Evolutionary conservation across 202 grass and related monocot genomes (phyloP).

Genomic region (Setaria italica): DNA sequence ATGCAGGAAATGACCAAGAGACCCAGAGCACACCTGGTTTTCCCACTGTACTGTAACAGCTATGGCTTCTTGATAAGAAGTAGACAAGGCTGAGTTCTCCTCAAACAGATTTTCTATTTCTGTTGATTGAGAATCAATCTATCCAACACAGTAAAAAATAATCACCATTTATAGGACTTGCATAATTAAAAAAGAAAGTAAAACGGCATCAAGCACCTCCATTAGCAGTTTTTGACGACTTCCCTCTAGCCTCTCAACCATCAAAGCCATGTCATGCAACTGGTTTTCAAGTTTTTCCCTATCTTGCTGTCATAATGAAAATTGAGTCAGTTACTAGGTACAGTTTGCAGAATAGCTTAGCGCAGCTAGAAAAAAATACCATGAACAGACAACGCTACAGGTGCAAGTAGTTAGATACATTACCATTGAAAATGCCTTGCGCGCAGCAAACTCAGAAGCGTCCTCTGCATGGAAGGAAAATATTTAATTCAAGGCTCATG

Average conservation of each 20-base stretch:
- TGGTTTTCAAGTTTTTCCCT: constrained; percentile 92
- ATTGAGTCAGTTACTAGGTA: constrained; percentile 19
- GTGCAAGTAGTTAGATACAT: constrained; percentile 38
- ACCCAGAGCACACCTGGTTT: constrained; percentile 63
- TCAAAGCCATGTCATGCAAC: constrained; percentile 93
- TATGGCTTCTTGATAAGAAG: constrained; percentile 75
- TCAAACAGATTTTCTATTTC: constrained; percentile 97
- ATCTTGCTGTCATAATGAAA: constrained; percentile 64
- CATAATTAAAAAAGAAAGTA: constrained; percentile 42
- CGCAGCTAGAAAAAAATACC: constrained; percentile 29
- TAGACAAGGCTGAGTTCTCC: constrained; percentile 81
- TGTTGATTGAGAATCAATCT: constrained; percentile 98
- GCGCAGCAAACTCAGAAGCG: constrained; percentile 70
- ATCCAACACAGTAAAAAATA: constrained; percentile 33
- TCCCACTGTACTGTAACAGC: constrained; percentile 84
- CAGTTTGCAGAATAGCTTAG: constrained; percentile 14
- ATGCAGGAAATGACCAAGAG: constrained; percentile 27
- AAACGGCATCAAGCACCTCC: constrained; percentile 63
- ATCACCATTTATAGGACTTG: constrained; percentile 15
- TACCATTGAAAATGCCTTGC: constrained; percentile 82
- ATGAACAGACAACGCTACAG: constrained; percentile 13
- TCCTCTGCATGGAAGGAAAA: constrained; percentile 72
- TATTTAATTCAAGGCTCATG: constrained; percentile 18
- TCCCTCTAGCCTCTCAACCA: constrained; percentile 92
- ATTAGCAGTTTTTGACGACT: constrained; percentile 91